Conservation (phyloP, 1,139 yeast species). For the Scheffersomyces parashehatae region DNA sequence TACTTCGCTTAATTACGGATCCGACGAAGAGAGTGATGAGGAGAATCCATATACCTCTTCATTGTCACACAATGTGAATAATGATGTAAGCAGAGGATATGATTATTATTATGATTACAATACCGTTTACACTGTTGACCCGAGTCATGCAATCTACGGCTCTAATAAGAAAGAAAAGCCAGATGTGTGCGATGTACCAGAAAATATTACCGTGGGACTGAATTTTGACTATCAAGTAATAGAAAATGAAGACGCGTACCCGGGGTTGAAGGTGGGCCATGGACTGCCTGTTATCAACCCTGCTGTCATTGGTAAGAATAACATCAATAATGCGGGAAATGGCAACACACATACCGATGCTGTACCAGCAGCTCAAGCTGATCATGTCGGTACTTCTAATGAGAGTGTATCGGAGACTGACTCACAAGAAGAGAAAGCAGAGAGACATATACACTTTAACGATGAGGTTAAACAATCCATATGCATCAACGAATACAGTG, state of each 20-base stretch:
- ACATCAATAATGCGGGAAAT: constrained; percentile 7
- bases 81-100: constrained; percentile 65
- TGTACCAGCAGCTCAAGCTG: background rate
- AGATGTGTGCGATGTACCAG: constrained; percentile 48
- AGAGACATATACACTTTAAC: constrained; percentile 81
- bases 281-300: constrained; percentile 26
- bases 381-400: too few species aligned
- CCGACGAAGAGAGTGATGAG: constrained; percentile 65
- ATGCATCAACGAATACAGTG: constrained; percentile 53
- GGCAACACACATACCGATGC: background rate
- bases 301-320: constrained; percentile 16
- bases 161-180: constrained; percentile 25
- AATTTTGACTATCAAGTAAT: constrained; percentile 40
- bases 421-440: constrained; percentile 23
- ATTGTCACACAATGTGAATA: constrained; percentile 72
- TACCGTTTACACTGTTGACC: constrained; percentile 69
- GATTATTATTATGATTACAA: constrained; percentile 88
- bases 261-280: constrained; percentile 1
- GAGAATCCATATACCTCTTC: constrained; percentile 59
- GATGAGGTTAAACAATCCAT: constrained; percentile 93
- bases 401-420: too few species aligned
- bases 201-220: constrained; percentile 42
- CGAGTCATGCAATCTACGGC: constrained; percentile 47
- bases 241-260: constrained; percentile 22
- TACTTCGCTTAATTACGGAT: constrained; percentile 77